Base-by-base conservation (phyloP, 2,329 filamentous ascomycete genomes). In the Penicillium thymicola region DNA sequence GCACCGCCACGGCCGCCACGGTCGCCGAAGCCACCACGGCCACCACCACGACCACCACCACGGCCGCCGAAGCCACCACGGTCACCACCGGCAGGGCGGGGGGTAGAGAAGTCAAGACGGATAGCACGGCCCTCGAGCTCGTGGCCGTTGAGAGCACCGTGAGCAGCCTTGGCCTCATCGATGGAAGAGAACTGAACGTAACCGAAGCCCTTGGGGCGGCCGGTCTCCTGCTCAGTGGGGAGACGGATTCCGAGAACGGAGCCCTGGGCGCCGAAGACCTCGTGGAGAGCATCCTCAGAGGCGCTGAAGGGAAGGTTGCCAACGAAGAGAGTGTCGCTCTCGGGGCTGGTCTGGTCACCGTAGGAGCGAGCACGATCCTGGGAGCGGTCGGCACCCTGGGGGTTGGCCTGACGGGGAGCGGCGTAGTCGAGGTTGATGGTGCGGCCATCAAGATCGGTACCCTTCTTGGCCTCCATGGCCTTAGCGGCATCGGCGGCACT, bases 301-400 rank as follows among this genome's bases (percentile, higher is more conserved):
- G 87, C 86, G 63, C 90, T 86, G 78, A 95, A 97, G 49, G 89
- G 87, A 65, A 97, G 80, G 82, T 97, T 97, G 69, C 92, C 92
- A 64, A 96, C 86, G 77, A 94, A 97, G 58, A 97, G 83, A 41
- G 92, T 97, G 65, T 92, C 89, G 72, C 86, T 89, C 73, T 90
- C 88, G 61, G 89, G 84, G 80, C 88, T 92, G 71, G 87, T 80
- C 66, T 84, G 82, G 75, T 97, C 92, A 63, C 92, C 92, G 73
- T 87, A 93, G 71, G 65, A 71, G 56, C 77, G 71, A 55, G 77
- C 76, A 59, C 79, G 78, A 58, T 67, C 67, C 63, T 79, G 74
- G 65, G 86, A 85, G 45, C 87, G 85, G 63, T 88, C 82, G 66
- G 80, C 78, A 61, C 57, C 66, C 57, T 63, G 57, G 46, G 45